Base-by-base conservation (phyloP, 345 rosid genomes). In the Eucalyptus regnans region DNA sequence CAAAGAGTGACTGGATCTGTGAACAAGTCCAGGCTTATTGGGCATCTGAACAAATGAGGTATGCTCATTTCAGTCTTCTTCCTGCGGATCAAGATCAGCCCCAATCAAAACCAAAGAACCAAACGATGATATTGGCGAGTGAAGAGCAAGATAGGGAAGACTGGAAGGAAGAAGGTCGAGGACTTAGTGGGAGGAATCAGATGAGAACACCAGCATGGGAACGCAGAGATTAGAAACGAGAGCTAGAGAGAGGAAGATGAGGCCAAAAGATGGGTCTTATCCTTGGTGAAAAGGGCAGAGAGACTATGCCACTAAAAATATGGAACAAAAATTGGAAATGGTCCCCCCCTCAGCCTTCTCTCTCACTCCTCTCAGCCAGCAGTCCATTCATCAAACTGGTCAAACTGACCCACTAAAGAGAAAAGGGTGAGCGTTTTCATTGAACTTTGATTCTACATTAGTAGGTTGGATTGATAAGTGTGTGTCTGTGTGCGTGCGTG, bases 1-100 rank as follows among this genome's bases (percentile, higher is more conserved):
- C 92, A 92, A 13, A 95, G 93, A 50, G 96, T 95, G 31, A 95
- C 97, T 41, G 97, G 97, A 93, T 95, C 97, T 86, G 88, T 91
- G 91, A 95, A 91, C 88, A 95, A 62, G 89, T 95, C 97, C 62
- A 95, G 94, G 66, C 95, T 95, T 43, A 95, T 95, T 8, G 97
- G 97, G 90, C 97, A 95, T 90, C 91, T 94, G 90, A 95, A 95
- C 88, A 94, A 90, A 90, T 93, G 93, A 86, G 96, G 96, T 33
- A 92, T 89, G 18, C 88, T 86, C 92, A 91, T 91, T 89, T 91
- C 79, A 87, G 88, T 68, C 87, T 90, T 89, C 87, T 86, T 87
- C 94, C 90, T 12, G 44, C 50, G 29, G 58, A 76, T 44, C 88
- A 4, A 29, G 50, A 60, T 80, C 68, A 22, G 31, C n/a, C 66